A percentile compares a stretch with the other conserved stretches of the same genome.
Evolutionary conservation across 1,284 basidiomycete species (phyloP).

Genomic region (Ustilago curta): DNA sequence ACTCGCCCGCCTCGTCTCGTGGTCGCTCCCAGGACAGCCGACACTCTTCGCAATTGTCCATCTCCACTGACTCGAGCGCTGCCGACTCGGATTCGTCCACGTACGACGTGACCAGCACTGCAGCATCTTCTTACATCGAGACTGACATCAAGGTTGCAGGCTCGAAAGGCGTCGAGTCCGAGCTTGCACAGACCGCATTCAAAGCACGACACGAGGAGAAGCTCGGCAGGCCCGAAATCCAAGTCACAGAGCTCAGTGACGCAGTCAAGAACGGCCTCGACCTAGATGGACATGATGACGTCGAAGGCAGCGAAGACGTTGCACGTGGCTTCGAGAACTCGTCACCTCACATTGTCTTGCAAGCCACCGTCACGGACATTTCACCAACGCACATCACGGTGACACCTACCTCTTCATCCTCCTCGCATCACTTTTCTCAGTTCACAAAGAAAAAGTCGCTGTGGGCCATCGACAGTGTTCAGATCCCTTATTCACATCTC

Average conservation of each 20-base stretch:
- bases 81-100: conserved; percentile 29
- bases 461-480: conserved; percentile 64
- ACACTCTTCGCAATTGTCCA: conserved; percentile 35
- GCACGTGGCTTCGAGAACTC: conserved; percentile 56
- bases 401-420: conserved; percentile 36
- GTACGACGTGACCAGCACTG: conserved; percentile 31
- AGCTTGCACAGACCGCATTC: conserved; percentile 28
- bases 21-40: conserved; percentile 43
- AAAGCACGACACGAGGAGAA: conserved; percentile 45
- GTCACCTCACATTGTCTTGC: conserved; percentile 63
- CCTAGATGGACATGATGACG: conserved; percentile 26
- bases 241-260: conserved; percentile 45
- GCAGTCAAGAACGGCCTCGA: conserved; percentile 43
- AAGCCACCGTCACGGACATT: conserved; percentile 63
- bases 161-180: conserved; percentile 39
- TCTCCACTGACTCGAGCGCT: conserved; percentile 25
- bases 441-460: conserved; percentile 53
- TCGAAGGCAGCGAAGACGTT: conserved; percentile 22
- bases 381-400: conserved; percentile 61
- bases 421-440: conserved; percentile 35
- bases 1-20: conserved; percentile 26
- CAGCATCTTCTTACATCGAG: conserved; percentile 43
- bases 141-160: conserved; percentile 39
- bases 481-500: conserved; percentile 67
- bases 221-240: conserved; percentile 53